phyloP scores from a whole-genome alignment of 1,284 basidiomycete genomes.

The Tausonia pullulans region DNA sequence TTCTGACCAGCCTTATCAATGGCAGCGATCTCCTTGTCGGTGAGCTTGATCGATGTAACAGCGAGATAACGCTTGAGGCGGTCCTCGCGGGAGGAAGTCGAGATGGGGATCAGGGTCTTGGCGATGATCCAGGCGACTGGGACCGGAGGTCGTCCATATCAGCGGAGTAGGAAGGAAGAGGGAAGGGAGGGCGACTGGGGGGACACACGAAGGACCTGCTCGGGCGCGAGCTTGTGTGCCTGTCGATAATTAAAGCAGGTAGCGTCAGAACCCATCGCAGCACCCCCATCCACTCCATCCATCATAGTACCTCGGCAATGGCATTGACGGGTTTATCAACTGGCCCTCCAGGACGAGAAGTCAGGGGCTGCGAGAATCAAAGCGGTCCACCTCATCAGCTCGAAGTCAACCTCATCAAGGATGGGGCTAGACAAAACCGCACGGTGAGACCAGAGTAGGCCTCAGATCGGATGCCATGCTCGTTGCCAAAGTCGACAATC shows the following conservation, averaged over 20 bases:
- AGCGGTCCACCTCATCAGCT: not conserved
- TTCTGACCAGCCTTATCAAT: conserved; percentile 33
- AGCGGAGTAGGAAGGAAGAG: not conserved
- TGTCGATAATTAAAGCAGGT: conserved; percentile 19
- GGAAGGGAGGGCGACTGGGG: not conserved
- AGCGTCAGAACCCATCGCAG: too few relatives aligned
- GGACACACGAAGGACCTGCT: conserved; percentile 53
- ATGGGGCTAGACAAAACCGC: not conserved
- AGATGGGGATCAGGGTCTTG: conserved; percentile 39
- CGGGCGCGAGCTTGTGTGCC: conserved; percentile 46
- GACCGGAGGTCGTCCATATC: not conserved
- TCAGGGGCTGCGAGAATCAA: too few relatives aligned
- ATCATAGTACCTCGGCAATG: too few relatives aligned
- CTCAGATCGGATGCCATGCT: conserved; percentile 53
- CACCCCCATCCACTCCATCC: too few relatives aligned
- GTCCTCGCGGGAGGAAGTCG: conserved; percentile 53
- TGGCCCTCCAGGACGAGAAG: too few relatives aligned
- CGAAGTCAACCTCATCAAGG: not conserved
- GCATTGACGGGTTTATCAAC: too few relatives aligned
- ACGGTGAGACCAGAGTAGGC: conserved; percentile 50
- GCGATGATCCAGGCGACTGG: conserved; percentile 13
- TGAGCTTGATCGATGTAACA: conserved; percentile 38
- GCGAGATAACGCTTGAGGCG: conserved; percentile 56
- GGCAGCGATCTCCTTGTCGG: conserved; percentile 30
- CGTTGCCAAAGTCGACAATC: conserved; percentile 46